Evolutionary conservation across 257 asterid genomes (phyloP), one percentile per base, ranked within the genome.

Genomic region (Haberlea rhodopensis): DNA sequence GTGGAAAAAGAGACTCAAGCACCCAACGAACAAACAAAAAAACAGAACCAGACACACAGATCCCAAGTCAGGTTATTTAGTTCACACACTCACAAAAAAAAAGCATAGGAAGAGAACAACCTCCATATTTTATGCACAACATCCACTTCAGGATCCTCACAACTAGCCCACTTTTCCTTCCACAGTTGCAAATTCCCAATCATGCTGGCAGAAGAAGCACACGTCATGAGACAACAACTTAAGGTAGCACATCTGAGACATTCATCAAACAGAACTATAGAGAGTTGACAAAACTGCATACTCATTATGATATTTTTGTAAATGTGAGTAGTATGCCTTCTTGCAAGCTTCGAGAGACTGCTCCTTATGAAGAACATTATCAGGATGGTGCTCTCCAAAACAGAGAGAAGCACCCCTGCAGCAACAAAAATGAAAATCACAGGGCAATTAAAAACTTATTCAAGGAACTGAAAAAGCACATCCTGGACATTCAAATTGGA

Each of bases 361-460:
- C 75, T 85, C 95, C 60, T 55, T 68, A 5, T 46, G 75, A 76
- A 89, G 74, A 62, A 89, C 73, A 66, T 73, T 72, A 72, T 89
- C 98, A 19, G 98, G 98, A 75, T 89, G 95, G 71, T 81, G 84
- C 77, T 85, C 73, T 62, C 95, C 95, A 59, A 70, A 75, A 78
- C 97, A 89, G 37, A 92, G 76, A 70, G 86, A 78, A 74, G 85
- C 72, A 68, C 95, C 86, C 98, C 98, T 92, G 80, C 78, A 73
- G 75, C 76, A 71, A 71, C 62, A 72, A 65, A 26, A 60, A 53
- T 8, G 53, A 16, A 77, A 62, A 59, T 57, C 40, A 64, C 54
- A 63, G 66, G 68, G 55, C 60, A 62, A 67, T 60, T 63, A 63
- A 62, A 58, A 73, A n/a, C 65, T 53, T 66, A 73, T 27, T 13